A percentile compares a stretch with the other conserved stretches of the same genome.
Evolutionary conservation across 2,329 filamentous ascomycete genomes (phyloP).

Genomic region (Neofusicoccum ribis): DNA sequence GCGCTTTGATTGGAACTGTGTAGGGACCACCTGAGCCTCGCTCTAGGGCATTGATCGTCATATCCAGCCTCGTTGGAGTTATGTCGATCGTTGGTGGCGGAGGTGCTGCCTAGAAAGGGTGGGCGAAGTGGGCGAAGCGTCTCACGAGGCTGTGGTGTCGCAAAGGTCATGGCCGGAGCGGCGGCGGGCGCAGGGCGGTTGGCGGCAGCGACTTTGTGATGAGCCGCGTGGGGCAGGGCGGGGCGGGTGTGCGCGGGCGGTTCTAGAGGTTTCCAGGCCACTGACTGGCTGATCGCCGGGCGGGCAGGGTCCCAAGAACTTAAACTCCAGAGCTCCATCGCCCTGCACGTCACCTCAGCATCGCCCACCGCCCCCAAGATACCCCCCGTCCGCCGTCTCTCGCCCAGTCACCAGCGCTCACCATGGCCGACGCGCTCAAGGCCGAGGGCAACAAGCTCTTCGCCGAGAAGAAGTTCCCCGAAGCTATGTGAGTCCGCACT

Average conservation of each 20-base stretch:
- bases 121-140: not conserved
- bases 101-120: not conserved
- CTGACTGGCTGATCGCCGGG: constrained; percentile 9
- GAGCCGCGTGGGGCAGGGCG: not conserved
- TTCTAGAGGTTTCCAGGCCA: constrained; percentile 13
- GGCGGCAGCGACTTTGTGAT: not conserved
- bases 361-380: not conserved
- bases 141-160: not conserved
- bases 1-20: too few relatives aligned
- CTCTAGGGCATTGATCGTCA: not conserved
- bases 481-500: constrained; percentile 75
- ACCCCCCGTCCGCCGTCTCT: not conserved
- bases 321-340: constrained; percentile 11
- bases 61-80: not conserved
- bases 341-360: constrained; percentile 1
- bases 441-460: constrained; percentile 98
- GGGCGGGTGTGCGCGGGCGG: not conserved
- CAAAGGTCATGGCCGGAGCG: not conserved
- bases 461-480: constrained; percentile 92
- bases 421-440: constrained; percentile 81
- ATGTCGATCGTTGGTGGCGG: not conserved
- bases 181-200: not conserved
- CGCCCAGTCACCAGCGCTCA: constrained; percentile 22
- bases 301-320: not conserved
- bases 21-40: too few relatives aligned